These are phyloP conservation scores for Sindora glabra DNA, from an alignment of 306 rosid species.

Conservation along the genomic window DNA sequence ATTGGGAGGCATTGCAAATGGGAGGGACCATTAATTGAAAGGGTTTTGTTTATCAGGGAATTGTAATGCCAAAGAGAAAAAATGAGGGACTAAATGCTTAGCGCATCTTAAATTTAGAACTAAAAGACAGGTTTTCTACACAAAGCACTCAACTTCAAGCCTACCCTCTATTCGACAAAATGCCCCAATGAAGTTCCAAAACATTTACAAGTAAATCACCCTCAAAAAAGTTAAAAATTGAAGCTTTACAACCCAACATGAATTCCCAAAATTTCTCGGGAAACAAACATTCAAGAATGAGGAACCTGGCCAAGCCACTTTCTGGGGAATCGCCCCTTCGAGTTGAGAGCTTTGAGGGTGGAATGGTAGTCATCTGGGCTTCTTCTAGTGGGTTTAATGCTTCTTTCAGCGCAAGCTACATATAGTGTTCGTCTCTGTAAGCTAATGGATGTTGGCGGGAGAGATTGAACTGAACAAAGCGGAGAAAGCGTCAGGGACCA, in stretches of 20 bases:
- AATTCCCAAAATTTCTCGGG: not conserved
- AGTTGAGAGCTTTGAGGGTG: constrained; percentile 79
- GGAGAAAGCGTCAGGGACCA: constrained; percentile 28
- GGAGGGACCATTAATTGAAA: no score
- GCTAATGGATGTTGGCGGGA: constrained; percentile 40
- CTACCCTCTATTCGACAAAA: constrained; percentile 20
- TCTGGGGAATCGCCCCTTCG: constrained; percentile 76
- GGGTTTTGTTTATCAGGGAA: no score
- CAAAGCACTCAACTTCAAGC: not conserved
- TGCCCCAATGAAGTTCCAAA: constrained; percentile 4
- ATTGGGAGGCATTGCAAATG: no score
- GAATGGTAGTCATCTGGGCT: constrained; percentile 58
- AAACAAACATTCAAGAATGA: not conserved
- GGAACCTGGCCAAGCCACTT: constrained; percentile 83
- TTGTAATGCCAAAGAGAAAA: no score
- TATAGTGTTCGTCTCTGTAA: constrained; percentile 5
- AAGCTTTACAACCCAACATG: not conserved
- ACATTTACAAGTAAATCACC: not conserved
- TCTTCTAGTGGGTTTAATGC: constrained; percentile 9
- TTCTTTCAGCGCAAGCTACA: constrained; percentile 25
- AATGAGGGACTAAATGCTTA: no score
- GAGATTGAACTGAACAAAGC: constrained; percentile 29
- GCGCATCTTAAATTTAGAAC: no score
- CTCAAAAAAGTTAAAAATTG: not conserved
- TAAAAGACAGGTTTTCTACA: no score